Evolutionary conservation across 164 flowering plant species (phyloP).

Genomic region (Hamamelis virginiana): DNA sequence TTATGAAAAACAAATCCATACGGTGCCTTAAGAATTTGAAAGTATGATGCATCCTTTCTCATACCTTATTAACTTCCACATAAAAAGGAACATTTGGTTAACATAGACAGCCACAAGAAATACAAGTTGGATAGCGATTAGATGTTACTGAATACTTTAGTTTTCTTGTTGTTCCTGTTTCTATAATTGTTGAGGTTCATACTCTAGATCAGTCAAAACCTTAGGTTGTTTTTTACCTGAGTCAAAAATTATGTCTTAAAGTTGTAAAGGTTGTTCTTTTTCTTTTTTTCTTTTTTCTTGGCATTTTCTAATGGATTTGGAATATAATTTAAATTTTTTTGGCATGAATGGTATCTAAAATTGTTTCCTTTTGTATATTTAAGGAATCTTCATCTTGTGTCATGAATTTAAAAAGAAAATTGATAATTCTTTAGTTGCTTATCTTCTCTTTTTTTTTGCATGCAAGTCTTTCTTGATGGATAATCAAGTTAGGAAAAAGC

Average conservation of each 20-base stretch:
- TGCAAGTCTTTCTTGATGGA: constrained; percentile 17
- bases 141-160: not conserved
- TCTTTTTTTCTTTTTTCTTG: not conserved
- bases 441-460: not conserved
- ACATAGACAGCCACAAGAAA: not conserved
- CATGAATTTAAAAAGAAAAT: not conserved
- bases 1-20: no score
- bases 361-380: not conserved
- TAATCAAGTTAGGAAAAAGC: constrained; percentile 10
- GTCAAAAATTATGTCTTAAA: not conserved
- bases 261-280: not conserved
- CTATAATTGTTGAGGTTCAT: not conserved
- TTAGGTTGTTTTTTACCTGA: not conserved
- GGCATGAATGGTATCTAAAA: not conserved
- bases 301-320: not conserved
- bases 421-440: not conserved
- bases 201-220: not conserved
- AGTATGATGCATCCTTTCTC: not conserved
- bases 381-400: not conserved
- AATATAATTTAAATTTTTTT: not conserved
- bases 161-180: not conserved
- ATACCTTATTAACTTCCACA: not conserved
- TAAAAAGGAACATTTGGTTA: not conserved
- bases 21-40: no score
- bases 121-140: not conserved